Evolutionary conservation across 2,329 filamentous ascomycete genomes (phyloP).

Genomic region (Coniochaeta pulveracea): DNA sequence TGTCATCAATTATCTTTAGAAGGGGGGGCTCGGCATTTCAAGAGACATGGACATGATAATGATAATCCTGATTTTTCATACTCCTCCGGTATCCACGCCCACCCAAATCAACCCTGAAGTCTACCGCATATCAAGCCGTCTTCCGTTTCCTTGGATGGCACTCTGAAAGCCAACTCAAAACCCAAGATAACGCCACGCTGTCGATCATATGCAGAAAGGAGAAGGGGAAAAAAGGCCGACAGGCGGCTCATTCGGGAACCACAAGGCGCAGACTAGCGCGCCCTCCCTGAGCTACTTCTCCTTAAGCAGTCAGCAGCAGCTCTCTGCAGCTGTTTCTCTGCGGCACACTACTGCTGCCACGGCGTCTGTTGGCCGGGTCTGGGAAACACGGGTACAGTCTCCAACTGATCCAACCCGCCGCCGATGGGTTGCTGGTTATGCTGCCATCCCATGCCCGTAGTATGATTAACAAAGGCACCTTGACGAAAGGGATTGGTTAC

Average conservation of each 20-base stretch:
- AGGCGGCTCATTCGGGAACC: neutral
- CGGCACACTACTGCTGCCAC: conserved; percentile 38
- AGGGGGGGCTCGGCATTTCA: no score
- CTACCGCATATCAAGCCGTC: no score
- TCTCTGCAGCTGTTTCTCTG: neutral
- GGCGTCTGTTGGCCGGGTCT: conserved; percentile 55
- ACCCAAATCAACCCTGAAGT: no score
- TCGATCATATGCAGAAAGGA: conserved; percentile 1
- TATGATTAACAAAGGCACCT: conserved; percentile 78
- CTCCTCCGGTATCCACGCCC: no score
- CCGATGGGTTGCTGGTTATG: conserved; percentile 67
- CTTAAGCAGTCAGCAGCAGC: neutral
- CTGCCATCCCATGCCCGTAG: conserved; percentile 84
- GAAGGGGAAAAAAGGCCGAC: neutral
- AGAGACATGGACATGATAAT: no score
- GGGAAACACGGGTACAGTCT: conserved; percentile 78
- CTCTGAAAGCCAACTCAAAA: no score
- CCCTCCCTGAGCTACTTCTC: neutral
- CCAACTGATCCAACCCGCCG: conserved; percentile 66
- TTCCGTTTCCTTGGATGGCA: no score
- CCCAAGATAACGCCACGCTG: conserved; percentile 2
- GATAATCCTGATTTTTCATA: no score
- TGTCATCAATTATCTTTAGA: neutral
- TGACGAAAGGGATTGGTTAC: conserved; percentile 94
- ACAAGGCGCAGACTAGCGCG: conserved; percentile 1